These are phyloP conservation scores for Oryza punctata DNA, from an alignment of 176 grass and related monocot genomes.

Conservation along the genomic window DNA sequence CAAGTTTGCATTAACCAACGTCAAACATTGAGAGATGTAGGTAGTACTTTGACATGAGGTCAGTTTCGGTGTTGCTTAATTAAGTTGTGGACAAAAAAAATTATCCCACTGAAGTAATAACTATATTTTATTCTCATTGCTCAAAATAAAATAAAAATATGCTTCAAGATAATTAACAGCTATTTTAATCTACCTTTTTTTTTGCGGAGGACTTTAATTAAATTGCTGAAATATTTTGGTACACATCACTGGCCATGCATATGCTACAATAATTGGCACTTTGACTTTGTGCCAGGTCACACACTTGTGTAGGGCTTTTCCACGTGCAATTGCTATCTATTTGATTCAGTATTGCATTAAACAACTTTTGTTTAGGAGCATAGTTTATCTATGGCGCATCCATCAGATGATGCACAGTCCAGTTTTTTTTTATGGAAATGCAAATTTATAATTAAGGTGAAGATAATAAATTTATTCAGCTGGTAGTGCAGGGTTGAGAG, in stretches of 20 bases:
- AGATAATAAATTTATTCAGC: not conserved
- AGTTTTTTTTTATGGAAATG: slow-evolving; percentile 23
- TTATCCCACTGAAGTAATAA: too few species aligned
- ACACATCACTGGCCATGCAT: not conserved
- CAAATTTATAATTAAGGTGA: not conserved
- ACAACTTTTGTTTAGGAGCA: not conserved
- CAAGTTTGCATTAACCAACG: too few species aligned
- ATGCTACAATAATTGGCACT: slow-evolving; percentile 16
- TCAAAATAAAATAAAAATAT: too few species aligned
- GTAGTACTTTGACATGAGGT: too few species aligned
- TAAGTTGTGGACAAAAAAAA: too few species aligned
- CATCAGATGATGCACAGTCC: slow-evolving; percentile 4
- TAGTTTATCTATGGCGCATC: slow-evolving; percentile 10
- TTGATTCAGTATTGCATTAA: slow-evolving; percentile 23
- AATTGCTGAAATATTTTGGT: not conserved
- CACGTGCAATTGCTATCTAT: slow-evolving; percentile 27
- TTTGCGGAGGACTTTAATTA: not conserved
- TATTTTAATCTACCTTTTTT: too few species aligned
- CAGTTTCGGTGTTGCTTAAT: too few species aligned
- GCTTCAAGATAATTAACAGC: too few species aligned
- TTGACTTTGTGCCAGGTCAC: slow-evolving; percentile 8
- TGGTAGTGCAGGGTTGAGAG: not conserved
- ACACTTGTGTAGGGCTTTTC: not conserved
- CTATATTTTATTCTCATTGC: too few species aligned
- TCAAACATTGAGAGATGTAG: too few species aligned